Evolutionary conservation across 306 rosid genomes (phyloP), one percentile per base, ranked within the genome.

Genomic region (Macrotyloma uniflorum): DNA sequence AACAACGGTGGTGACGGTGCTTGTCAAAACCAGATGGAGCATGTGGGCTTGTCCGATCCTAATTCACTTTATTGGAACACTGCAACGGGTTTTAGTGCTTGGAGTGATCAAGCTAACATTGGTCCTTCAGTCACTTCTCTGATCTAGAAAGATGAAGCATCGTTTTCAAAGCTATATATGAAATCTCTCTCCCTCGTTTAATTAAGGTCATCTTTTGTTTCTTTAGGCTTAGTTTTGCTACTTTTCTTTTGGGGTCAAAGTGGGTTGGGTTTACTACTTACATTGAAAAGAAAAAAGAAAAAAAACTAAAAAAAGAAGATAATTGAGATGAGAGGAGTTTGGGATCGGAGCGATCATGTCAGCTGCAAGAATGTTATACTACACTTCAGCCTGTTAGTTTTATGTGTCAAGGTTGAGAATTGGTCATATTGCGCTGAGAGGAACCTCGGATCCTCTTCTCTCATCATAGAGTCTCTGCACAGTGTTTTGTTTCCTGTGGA

Each of bases 321-420:
- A 83, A 22, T 64, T 46, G 62, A 50, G 88, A 77, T 73, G 88
- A 74, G 84, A 86, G 85, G 86, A 83, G 90, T 82, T 83, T 88
- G 78, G 97, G 98, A 95, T 95, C 99, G 91, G 98, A 93, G 97
- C 61, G 97, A 87, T 95, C 98, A 95, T 95, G 98, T 95, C 99
- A 90, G 99, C 99, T 75, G 96, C 99, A 92, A 85, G 81, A 57
- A 71, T 6, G n/a, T 45, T n/a, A n/a, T 19, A 49, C 55, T 49
- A 51, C 5, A 28, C 78, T 68, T 85, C 88, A 84, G 84, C 91
- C 88, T 83, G 70, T 79, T 81, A 72, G 78, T 85, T 92, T 93
- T 87, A 80, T 85, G 78, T 46, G 82, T 82, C 83, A 88, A 83
- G 98, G 96, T 81, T 94, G 94, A 86, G 76, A 69, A 65, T 45